phyloP scores from a whole-genome alignment of 768 basidiomycete genomes.

The Erythrobasidium yunnanense region DNA sequence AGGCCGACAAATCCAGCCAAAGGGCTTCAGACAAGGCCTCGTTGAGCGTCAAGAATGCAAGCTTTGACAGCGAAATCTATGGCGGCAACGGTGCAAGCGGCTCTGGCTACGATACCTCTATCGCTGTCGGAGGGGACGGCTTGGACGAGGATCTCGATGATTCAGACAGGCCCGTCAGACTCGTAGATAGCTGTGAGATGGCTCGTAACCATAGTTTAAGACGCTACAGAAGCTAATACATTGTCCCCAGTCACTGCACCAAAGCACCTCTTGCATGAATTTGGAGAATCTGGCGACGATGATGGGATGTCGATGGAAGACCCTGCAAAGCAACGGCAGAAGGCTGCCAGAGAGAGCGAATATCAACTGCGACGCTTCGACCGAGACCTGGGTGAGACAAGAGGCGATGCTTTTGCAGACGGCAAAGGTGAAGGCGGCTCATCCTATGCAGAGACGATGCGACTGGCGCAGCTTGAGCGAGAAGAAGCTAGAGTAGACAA shows the following conservation, averaged over 20 bases:
- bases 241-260: slow-evolving; percentile 54
- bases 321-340: slow-evolving; percentile 83
- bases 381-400: slow-evolving; percentile 58
- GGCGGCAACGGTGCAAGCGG: slow-evolving; percentile 3
- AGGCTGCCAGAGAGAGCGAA: slow-evolving; percentile 82
- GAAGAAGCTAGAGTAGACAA: slow-evolving; percentile 60
- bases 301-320: slow-evolving; percentile 72
- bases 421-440: slow-evolving; percentile 60
- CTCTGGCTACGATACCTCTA: slow-evolving; percentile 27
- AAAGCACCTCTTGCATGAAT: slow-evolving; percentile 86
- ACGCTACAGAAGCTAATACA: neutral
- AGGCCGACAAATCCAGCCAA: slow-evolving; percentile 18
- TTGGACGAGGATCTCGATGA: slow-evolving; percentile 25
- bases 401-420: slow-evolving; percentile 47
- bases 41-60: slow-evolving; percentile 19
- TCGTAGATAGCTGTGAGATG: slow-evolving; percentile 28
- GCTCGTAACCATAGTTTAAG: neutral
- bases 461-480: slow-evolving; percentile 75
- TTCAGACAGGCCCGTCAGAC: slow-evolving; percentile 26
- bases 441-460: slow-evolving; percentile 95
- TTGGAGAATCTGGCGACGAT: slow-evolving; percentile 85
- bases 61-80: slow-evolving; percentile 27
- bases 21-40: slow-evolving; percentile 17
- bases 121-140: slow-evolving; percentile 23
- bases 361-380: slow-evolving; percentile 87